Evolutionary conservation across 2,329 filamentous ascomycete genomes (phyloP).

Genomic region (Thyridium curvatum): DNA sequence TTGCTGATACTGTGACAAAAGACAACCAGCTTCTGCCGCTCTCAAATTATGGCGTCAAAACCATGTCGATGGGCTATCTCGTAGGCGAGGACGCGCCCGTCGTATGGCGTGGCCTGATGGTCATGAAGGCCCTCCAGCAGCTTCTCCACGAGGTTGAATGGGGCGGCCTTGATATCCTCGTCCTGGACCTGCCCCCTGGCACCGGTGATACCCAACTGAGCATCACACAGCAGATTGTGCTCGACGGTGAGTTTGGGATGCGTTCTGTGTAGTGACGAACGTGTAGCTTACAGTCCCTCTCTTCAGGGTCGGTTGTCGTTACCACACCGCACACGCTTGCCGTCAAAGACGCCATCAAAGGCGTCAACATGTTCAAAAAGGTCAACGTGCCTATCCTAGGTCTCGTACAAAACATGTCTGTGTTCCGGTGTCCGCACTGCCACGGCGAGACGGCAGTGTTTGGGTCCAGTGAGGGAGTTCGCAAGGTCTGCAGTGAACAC

Average conservation of each 20-base stretch:
- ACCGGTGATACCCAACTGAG: slow-evolving; percentile 95
- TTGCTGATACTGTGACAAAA: slow-evolving; percentile 19
- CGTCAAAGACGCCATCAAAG: slow-evolving; percentile 84
- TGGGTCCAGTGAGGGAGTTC: slow-evolving; percentile 58
- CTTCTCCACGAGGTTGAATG: slow-evolving; percentile 93
- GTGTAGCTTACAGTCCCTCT: neutral
- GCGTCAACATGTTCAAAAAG: slow-evolving; percentile 87
- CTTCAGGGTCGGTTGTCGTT: slow-evolving; percentile 69
- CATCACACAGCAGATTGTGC: slow-evolving; percentile 89
- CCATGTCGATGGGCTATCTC: slow-evolving; percentile 98
- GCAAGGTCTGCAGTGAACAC: slow-evolving; percentile 63
- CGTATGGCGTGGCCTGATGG: slow-evolving; percentile 94
- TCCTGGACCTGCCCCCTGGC: slow-evolving; percentile 87
- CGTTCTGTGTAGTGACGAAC: neutral
- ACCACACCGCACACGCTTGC: slow-evolving; percentile 92
- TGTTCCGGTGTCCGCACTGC: slow-evolving; percentile 77
- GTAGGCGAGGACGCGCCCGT: slow-evolving; percentile 75
- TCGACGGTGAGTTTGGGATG: slow-evolving; percentile 55
- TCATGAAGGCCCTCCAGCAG: slow-evolving; percentile 95
- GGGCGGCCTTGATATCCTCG: slow-evolving; percentile 80
- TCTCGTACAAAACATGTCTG: slow-evolving; percentile 86
- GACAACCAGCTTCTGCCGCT: slow-evolving; percentile 79
- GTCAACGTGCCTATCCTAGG: slow-evolving; percentile 77
- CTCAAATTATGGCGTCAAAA: slow-evolving; percentile 91
- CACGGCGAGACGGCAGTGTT: slow-evolving; percentile 70